Evolutionary conservation across 1,284 basidiomycete species (phyloP), one percentile per base, ranked within the genome.

Genomic region (Mycosarcoma mackinlayi): DNA sequence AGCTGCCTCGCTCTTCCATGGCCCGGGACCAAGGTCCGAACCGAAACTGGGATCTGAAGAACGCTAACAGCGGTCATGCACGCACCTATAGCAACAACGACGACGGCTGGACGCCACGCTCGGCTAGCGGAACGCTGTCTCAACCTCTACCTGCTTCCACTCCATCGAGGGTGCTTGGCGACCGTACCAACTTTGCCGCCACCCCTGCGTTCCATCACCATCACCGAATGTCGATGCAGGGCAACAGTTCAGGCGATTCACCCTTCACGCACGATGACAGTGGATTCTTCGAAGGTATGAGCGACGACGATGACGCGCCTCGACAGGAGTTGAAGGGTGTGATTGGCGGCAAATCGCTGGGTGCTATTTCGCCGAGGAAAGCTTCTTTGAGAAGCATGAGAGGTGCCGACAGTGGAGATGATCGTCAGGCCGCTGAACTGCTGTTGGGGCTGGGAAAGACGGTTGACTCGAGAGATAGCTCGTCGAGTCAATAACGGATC

Each of bases 371-470:
- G 51, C 56, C 62, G 6, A 40, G 53, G 14, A 67, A 67, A 16
- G 64, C 58, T 5, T 53, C 42, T 27, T 37, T 68, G 45, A 51
- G 58, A 10, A 41, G 40, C 14, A 55, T 52, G 46, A 34, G 28
- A 18, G 35, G 42, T 10, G 27, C 34, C 7, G 54, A 33, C 28
- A 44, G 30, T 3, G 48, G 56, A 13, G 62, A 75, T 25, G 76
- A 78, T 51, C 68, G 62, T 18, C 71, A 75, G 24, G 76, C 76
- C 1, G 76, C 71, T 10, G 74, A 78, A 33, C 47, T 78, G 45
- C 40, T 78, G 16, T 60, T 78, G 7, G 76, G 76, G 0, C 59
- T 78, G n/a, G 73, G 68, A n/a, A 62, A 62, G 25, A 37, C 47
- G 11, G 51, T 62, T 0, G 58, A 38, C 41, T 61, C 53, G 2